Base-by-base conservation (phyloP, 331 rosid genomes). In the Rosa hybrid region DNA sequence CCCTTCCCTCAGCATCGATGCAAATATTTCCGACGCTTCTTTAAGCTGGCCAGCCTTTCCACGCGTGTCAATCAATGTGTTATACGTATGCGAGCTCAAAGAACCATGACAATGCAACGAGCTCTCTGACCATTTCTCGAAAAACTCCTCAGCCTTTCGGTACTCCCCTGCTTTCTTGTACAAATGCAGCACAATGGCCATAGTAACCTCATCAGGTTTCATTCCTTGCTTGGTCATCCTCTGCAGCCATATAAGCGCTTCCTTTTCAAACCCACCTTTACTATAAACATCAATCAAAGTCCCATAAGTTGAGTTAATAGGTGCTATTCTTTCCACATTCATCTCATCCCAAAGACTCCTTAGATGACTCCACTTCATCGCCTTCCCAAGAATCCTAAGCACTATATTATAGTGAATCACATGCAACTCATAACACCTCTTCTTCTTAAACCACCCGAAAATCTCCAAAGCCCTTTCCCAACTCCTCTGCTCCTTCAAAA, bases 141-240 rank as follows among this genome's bases (percentile, higher is more conserved):
- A 92, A 88, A 89, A 92, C 6, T 80, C 93, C 86, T 90, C 97
- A 1, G 98, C 98, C 77, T 92, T 94, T 74, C 51, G 85, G 83
- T 89, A 91, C 75, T 91, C 97, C 13, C 98, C 97, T 0, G 94
- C 91, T 78, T 89, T 91, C 92, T 94, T 94, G 69, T 91, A 92
- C 90, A 94, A 49, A 74, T 92, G 98, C 83, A 94, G 90, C 9
- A 94, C 96, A 80, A 87, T 94, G 78, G 89, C 97, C 98, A 94
- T 87, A 8, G 97, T 94, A 30, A 94, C 92, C 88, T 94, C 98
- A 85, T 94, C 98, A 14, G 98, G 98, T 50, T 88, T 91, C 89
- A 94, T 88, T 49, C 96, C 92, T 23, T 89, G 89, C 74, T 82
- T 83, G 34, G 80, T 84, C 98, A 94, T 94, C 84, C 82, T 87